Base-by-base conservation (phyloP, 2,329 filamentous ascomycete genomes). In the Hymenoscyphus scutula region DNA sequence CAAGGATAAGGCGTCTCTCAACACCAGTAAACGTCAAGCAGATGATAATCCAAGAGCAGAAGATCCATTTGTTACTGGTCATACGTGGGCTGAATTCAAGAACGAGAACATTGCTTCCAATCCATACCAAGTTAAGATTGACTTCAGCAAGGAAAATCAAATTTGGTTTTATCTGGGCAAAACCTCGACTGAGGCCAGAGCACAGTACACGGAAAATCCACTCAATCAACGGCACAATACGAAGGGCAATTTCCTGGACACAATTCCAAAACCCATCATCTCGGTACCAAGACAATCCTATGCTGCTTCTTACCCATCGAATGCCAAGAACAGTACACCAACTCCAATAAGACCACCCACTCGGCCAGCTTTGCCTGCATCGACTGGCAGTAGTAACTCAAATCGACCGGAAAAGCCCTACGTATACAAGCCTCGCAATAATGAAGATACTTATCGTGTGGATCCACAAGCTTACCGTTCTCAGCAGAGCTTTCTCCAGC, bases 151-250 rank as follows among this genome's bases (percentile, higher is more conserved):
- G 73, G 81, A 87, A 17, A 84, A 94, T 65, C 88, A 91, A 73
- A 76, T 97, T 19, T 98, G 93, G 91, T 85, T 92, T 77, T 98
- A 97, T 74, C 82, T 99, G 64, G 91, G 91, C 34, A 86, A 86
- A 74, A 85, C 84, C 23, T 98, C 94, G 25, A 97, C 94, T 6
- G 94, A 98, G 72, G 90, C 92, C 60, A 92, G 89, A 75, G 89
- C 92, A 29, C 92, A 96, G 74, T 99, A 95, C 77, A 96, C 93
- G 4, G 90, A 95, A 71, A 87, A 96, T 76, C 85, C 83, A 53
- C 66, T 72, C 8, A 81, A 76, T 13, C 81, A 77, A n/a, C 78
- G 79, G 54, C 82, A 91, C 75, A 91, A 91, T 64, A 78, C 82
- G 1, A 88, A 84, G 76, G 87, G 86, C 68, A 90, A 89, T 73